phyloP scores from a whole-genome alignment of 2,329 filamentous ascomycete genomes.

The Endoconidiophora polonica region DNA sequence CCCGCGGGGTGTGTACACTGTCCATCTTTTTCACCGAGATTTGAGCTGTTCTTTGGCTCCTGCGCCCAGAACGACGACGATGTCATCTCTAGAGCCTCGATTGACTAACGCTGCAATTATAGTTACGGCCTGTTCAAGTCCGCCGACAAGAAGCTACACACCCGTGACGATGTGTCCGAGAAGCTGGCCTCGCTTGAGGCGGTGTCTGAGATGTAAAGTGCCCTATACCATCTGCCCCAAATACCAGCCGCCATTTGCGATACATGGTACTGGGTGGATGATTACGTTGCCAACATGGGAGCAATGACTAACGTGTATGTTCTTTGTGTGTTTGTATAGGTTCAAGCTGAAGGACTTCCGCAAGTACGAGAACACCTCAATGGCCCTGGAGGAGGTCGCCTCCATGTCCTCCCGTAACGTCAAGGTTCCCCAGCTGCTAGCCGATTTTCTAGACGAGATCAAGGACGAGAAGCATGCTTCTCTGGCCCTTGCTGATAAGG shows the following conservation, averaged over 20 bases:
- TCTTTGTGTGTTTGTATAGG: constrained; percentile 25
- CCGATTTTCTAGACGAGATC: constrained; percentile 67
- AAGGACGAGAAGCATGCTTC: constrained; percentile 97
- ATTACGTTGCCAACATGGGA: background rate
- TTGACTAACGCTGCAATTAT: constrained; percentile 14
- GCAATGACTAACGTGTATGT: constrained; percentile 10
- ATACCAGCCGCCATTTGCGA: background rate
- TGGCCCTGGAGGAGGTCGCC: constrained; percentile 78
- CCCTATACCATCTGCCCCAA: constrained; percentile 16
- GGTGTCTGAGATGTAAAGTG: constrained; percentile 63
- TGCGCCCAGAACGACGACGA: background rate
- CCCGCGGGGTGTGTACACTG: constrained; percentile 49
- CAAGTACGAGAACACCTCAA: constrained; percentile 89
- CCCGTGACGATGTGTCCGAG: constrained; percentile 61
- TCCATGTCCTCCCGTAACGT: constrained; percentile 59
- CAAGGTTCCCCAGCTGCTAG: constrained; percentile 80
- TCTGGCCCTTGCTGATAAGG: constrained; percentile 82
- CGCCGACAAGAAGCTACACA: constrained; percentile 94
- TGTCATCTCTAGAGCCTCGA: background rate
- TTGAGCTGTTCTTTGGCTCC: background rate
- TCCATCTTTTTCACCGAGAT: background rate
- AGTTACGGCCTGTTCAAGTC: constrained; percentile 98
- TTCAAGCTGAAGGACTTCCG: constrained; percentile 93
- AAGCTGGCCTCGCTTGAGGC: constrained; percentile 68
- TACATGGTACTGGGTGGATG: background rate